A percentile compares a stretch with the other conserved stretches of the same genome.
These are phyloP conservation scores for Neotropicomus parvogracilis DNA, from an alignment of 1,284 basidiomycete species.

Conservation along the genomic window DNA sequence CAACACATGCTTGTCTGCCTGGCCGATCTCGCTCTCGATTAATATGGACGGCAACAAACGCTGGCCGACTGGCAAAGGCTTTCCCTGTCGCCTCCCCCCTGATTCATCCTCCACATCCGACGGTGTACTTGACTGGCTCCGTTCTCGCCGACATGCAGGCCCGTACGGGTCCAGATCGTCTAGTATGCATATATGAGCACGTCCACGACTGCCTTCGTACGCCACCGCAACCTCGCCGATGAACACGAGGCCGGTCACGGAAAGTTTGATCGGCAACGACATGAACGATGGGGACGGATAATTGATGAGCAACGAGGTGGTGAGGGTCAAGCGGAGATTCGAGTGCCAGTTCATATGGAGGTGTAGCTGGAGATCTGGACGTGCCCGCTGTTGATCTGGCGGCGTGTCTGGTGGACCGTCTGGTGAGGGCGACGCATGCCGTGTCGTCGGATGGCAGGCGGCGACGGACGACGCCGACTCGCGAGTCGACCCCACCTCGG, in stretches of 20 bases:
- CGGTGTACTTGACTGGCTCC: constrained; percentile 36
- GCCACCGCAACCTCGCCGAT: constrained; percentile 86
- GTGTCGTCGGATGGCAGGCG: constrained; percentile 15
- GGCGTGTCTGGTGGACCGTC: neutral
- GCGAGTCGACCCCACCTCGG: constrained; percentile 20
- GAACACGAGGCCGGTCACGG: constrained; percentile 85
- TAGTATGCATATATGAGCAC: constrained; percentile 85
- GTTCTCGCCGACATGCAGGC: constrained; percentile 48
- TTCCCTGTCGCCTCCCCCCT: constrained; percentile 40
- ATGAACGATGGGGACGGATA: constrained; percentile 95
- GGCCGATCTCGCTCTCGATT: constrained; percentile 96
- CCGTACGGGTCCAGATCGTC: constrained; percentile 83
- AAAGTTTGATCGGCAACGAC: constrained; percentile 90
- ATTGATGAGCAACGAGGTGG: constrained; percentile 94
- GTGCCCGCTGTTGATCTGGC: constrained; percentile 25
- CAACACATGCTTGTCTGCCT: constrained; percentile 92
- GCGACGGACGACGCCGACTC: constrained; percentile 16
- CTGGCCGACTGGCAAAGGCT: constrained; percentile 75
- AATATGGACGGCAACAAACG: constrained; percentile 86
- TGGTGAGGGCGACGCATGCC: constrained; percentile 13
- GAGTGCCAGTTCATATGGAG: constrained; percentile 74
- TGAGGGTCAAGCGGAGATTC: constrained; percentile 76
- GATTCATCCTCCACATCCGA: constrained; percentile 43
- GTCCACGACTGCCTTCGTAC: constrained; percentile 78
- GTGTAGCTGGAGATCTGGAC: constrained; percentile 74